Base-by-base conservation (phyloP, 164 flowering plant species). In the Hamamelis virginiana region DNA sequence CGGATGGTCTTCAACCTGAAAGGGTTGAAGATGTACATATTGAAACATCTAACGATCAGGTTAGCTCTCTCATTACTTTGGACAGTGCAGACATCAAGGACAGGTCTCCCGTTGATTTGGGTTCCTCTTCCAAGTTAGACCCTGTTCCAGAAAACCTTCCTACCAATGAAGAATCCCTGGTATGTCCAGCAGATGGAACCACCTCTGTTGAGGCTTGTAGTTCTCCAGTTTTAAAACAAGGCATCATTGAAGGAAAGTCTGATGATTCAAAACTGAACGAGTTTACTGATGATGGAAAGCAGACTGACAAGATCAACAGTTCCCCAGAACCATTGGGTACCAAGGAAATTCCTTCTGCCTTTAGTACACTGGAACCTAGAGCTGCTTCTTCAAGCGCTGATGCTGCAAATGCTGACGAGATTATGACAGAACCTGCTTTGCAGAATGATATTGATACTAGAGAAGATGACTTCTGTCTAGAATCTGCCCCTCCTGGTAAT, bases 1-100 rank as follows among this genome's bases (percentile, higher is more conserved):
- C 76, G 6, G 80, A 74, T 61, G 62, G 22, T 66, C 59, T 65
- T 55, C 68, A 69, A n/a, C 47, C 68, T 16, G 76, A 78, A 64
- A 57, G 21, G 12, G 62, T 28, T 33, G 71, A 64, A 27, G 80
- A 69, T 66, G 57, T 51, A 58, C 48, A 47, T 33, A 44, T 9
- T 66, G 65, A 66, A 48, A 47, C 59, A 58, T 26, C 43, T 9
- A 58, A 55, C 16, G 55, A 43, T 65, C 66, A 64, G 52, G 51
- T 19, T 21, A 18, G 21, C 1, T 53, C 75, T 22, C 28, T 25
- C 4, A 43, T 9, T 69, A 51, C 1, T 38, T 61, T 48, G 9
- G 78, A 74, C 59, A 43, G 15, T 28, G 14, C 47, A 33, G 56
- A 51, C 13, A 43, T 22, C 13, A 68, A 75, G 18, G 76, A 59